Percentiles rank a stretch among this genome's conserved stretches.
These are phyloP conservation scores for Sarocladiaceae sp. DNA, from an alignment of 2,329 filamentous ascomycete species.

Conservation along the genomic window DNA sequence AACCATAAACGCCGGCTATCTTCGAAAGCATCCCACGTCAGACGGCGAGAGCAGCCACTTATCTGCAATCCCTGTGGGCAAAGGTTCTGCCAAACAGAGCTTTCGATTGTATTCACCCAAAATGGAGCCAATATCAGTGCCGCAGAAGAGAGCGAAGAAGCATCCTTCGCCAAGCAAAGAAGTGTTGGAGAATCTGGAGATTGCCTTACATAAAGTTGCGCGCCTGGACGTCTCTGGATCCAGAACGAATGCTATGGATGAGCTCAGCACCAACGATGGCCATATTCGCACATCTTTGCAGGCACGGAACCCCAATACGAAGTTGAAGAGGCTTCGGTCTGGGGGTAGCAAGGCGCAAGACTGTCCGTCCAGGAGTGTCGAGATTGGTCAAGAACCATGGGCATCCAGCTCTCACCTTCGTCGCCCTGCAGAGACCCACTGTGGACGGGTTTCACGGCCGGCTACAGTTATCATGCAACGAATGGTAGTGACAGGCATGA, in stretches of 20 bases:
- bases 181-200: slow-evolving; percentile 30
- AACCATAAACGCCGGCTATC: neutral
- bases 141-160: slow-evolving; percentile 26
- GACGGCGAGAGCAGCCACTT: too few relatives aligned
- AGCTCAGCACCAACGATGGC: slow-evolving; percentile 16
- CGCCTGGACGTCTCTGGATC: slow-evolving; percentile 15
- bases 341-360: too few relatives aligned
- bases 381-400: neutral
- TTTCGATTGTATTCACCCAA: too few relatives aligned
- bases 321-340: too few relatives aligned
- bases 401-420: neutral
- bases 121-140: neutral
- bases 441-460: neutral
- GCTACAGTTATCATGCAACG: slow-evolving; percentile 7
- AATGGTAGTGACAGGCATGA: too few relatives aligned
- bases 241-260: slow-evolving; percentile 20
- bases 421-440: neutral
- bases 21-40: neutral
- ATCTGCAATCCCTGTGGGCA: too few relatives aligned
- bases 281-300: slow-evolving; percentile 11
- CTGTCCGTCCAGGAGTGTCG: slow-evolving; percentile 10
- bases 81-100: too few relatives aligned
- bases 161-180: slow-evolving; percentile 39
- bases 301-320: too few relatives aligned
- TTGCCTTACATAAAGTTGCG: slow-evolving; percentile 27